A percentile compares a stretch with the other conserved stretches of the same genome.
phyloP scores from a whole-genome alignment of 169 alveolate genomes.

The Plasmodium malariae region DNA sequence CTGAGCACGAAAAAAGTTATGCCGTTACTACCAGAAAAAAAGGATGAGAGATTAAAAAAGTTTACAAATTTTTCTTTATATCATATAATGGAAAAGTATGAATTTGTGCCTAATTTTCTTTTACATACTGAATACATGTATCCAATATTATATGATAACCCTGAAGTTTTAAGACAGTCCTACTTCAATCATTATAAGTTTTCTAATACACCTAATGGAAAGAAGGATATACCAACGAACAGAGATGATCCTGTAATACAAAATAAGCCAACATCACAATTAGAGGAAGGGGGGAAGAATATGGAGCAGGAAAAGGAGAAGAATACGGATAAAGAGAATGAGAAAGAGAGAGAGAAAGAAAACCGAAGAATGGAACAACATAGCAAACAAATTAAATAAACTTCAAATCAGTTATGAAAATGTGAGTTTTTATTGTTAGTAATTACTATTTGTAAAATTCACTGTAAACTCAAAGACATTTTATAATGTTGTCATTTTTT shows the following conservation, averaged over 20 bases:
- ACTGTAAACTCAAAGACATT: no score
- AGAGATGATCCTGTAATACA: no score
- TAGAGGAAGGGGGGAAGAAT: background rate
- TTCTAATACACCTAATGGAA: constrained; percentile 21
- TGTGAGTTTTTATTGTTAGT: no score
- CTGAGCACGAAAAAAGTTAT: constrained; percentile 38
- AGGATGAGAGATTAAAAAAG: constrained; percentile 54
- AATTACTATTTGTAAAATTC: no score
- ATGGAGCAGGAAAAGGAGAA: background rate
- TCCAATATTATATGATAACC: constrained; percentile 41
- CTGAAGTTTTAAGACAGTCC: constrained; percentile 50
- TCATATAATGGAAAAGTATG: constrained; percentile 74
- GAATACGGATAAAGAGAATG: background rate
- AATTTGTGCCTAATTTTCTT: constrained; percentile 55
- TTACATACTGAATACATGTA: constrained; percentile 54
- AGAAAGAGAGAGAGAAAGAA: background rate
- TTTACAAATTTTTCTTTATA: constrained; percentile 68
- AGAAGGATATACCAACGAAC: no score
- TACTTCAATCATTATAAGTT: constrained; percentile 61
- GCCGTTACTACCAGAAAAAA: constrained; percentile 65
- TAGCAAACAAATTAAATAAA: background rate
- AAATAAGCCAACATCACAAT: background rate
- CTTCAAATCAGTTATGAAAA: background rate
- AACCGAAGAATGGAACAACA: background rate
- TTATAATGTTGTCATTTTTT: no score